Percentiles rank a stretch among this genome's conserved stretches.
These are phyloP conservation scores for Phytophthora sp. DNA, from an alignment of 352 stramenopile species.

Conservation along the genomic window DNA sequence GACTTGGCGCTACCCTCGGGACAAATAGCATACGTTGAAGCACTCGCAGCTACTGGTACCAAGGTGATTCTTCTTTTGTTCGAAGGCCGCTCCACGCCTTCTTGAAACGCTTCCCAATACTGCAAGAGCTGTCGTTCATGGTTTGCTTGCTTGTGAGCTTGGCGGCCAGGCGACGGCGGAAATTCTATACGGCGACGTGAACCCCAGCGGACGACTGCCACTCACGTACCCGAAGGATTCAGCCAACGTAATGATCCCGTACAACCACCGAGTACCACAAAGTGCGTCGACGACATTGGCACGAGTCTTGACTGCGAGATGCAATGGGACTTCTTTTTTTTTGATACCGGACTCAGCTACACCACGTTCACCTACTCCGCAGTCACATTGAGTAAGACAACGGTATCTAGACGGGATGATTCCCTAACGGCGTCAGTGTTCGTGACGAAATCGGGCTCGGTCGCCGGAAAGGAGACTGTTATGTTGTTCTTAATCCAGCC, in stretches of 20 bases:
- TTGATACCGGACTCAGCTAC: conserved; percentile 73
- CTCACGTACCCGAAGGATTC: conserved; percentile 84
- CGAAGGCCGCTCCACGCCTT: conserved; percentile 76
- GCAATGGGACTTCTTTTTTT: conserved; percentile 78
- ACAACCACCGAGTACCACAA: conserved; percentile 73
- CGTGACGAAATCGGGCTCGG: conserved; percentile 73
- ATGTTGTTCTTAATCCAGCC: conserved; percentile 82
- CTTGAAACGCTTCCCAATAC: conserved; percentile 50
- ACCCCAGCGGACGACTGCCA: conserved; percentile 82
- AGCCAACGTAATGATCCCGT: conserved; percentile 71
- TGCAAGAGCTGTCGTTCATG: conserved; percentile 77
- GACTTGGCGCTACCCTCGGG: conserved; percentile 67
- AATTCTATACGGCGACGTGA: conserved; percentile 79
- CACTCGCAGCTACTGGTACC: conserved; percentile 64
- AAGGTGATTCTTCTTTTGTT: conserved; percentile 88
- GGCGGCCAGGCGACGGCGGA: conserved; percentile 85
- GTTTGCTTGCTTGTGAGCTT: conserved; percentile 72
- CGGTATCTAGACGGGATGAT: conserved; percentile 30
- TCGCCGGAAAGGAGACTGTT: conserved; percentile 71
- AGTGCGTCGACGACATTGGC: conserved; percentile 40
- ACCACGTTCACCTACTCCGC: conserved; percentile 65
- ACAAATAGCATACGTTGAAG: conserved; percentile 77
- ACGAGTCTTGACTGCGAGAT: conserved; percentile 52
- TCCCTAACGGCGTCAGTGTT: conserved; percentile 54
- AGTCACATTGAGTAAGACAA: conserved; percentile 49